Percentiles rank a stretch among this genome's conserved stretches.
Conservation (phyloP, 495 filamentous ascomycete species). For the Pseudoneurospora amorphoporcata region DNA sequence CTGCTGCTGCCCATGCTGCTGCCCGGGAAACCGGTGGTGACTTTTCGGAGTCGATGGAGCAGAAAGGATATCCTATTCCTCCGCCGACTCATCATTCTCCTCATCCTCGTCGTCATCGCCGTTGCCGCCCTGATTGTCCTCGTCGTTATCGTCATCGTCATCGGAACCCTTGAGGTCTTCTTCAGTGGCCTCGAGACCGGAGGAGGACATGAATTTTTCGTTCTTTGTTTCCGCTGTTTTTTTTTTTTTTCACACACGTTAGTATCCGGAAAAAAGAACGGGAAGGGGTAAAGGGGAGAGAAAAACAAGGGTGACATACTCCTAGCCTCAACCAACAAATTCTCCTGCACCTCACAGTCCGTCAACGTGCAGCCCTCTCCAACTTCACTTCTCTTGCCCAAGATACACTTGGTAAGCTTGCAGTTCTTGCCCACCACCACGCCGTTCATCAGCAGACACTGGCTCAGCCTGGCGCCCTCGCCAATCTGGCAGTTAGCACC, state of each 20-base stretch:
- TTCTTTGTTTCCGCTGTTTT: slow-evolving; percentile 61
- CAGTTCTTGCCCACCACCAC: slow-evolving; percentile 68
- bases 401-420: slow-evolving; percentile 68
- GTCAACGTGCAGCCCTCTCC: slow-evolving; percentile 65
- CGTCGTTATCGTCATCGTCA: slow-evolving; percentile 19
- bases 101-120: slow-evolving; percentile 5
- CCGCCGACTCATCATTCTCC: slow-evolving; percentile 2
- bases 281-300: not conserved
- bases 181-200: slow-evolving; percentile 55
- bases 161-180: slow-evolving; percentile 36
- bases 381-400: slow-evolving; percentile 66
- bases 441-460: slow-evolving; percentile 86
- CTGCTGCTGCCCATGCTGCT: too few species aligned
- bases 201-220: slow-evolving; percentile 78
- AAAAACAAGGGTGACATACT: slow-evolving; percentile 46
- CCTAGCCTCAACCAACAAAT: slow-evolving; percentile 65
- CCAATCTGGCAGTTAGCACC: slow-evolving; percentile 78
- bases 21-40: not conserved
- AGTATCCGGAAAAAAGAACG: not conserved
- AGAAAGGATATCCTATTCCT: not conserved
- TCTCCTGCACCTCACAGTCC: slow-evolving; percentile 87
- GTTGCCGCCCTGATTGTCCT: not conserved
- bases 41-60: not conserved
- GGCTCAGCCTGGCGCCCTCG: slow-evolving; percentile 63
- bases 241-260: not conserved